A percentile compares a stretch with the other conserved stretches of the same genome.
These are phyloP conservation scores for Liquidambar formosana DNA, from an alignment of 164 flowering plant genomes.

Conservation along the genomic window DNA sequence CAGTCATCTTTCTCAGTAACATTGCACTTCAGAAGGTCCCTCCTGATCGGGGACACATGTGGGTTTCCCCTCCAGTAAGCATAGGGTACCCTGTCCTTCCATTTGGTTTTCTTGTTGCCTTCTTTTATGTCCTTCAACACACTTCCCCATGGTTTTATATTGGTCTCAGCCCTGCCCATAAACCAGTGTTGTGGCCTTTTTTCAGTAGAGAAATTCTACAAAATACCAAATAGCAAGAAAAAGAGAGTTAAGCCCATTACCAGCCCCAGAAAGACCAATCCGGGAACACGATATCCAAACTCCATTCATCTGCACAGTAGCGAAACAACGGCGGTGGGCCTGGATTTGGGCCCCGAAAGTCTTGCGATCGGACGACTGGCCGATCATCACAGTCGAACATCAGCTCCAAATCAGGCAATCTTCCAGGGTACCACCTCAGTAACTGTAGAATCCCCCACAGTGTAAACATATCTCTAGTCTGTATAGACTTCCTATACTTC, in stretches of 20 bases:
- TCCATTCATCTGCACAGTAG: conserved; percentile 29
- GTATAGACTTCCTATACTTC: conserved; percentile 27
- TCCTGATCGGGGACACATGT: conserved; percentile 26
- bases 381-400: conserved; percentile 44
- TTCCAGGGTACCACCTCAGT: conserved; percentile 45
- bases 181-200: too few relatives aligned
- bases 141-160: conserved; percentile 41
- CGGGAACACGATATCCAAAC: conserved; percentile 49
- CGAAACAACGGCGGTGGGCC: conserved; percentile 45
- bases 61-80: conserved; percentile 63
- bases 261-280: conserved; percentile 68
- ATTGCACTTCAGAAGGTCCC: conserved; percentile 43
- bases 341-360: conserved; percentile 17
- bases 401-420: conserved; percentile 46
- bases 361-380: conserved; percentile 23
- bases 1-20: conserved; percentile 31
- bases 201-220: too few relatives aligned
- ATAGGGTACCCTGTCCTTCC: conserved; percentile 49
- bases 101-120: conserved; percentile 36
- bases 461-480: conserved; percentile 35
- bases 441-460: conserved; percentile 49
- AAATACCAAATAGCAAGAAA: background rate
- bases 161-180: conserved; percentile 38
- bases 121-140: conserved; percentile 30
- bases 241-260: conserved; percentile 19